Percentiles rank a stretch among this genome's conserved stretches.
Evolutionary conservation across 257 asterid species (phyloP).

Genomic region (Anisodus tanguticus): DNA sequence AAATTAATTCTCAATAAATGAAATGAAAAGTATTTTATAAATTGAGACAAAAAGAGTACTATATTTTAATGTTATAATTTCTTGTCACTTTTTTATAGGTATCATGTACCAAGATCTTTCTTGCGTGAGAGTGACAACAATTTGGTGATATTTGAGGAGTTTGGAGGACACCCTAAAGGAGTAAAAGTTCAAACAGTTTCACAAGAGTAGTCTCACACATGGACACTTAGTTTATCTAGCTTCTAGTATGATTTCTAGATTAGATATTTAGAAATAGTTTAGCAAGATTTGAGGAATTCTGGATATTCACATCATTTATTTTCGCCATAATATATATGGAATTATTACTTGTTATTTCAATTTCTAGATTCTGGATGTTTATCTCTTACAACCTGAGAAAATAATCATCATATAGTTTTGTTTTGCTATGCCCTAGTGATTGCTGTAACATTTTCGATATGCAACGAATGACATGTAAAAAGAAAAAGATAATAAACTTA

Average conservation of each 20-base stretch:
- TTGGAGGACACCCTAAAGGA: conserved; percentile 45
- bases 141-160: conserved; percentile 50
- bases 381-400: too few species aligned
- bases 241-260: neutral
- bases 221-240: neutral
- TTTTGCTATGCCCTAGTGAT: too few species aligned
- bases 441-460: too few species aligned
- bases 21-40: too few species aligned
- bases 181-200: conserved; percentile 37
- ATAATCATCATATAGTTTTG: neutral
- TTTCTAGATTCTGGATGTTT: neutral
- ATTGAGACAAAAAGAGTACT: too few species aligned
- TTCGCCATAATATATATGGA: neutral
- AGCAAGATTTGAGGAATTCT: neutral
- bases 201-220: neutral
- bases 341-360: neutral
- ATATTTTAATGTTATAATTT: too few species aligned
- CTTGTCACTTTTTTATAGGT: too few species aligned
- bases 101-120: conserved; percentile 52
- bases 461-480: too few species aligned
- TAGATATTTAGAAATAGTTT: neutral
- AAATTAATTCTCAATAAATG: too few species aligned
- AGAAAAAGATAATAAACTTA: too few species aligned
- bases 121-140: conserved; percentile 30
- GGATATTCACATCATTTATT: neutral